These are phyloP conservation scores for Zoysia matrella DNA, from an alignment of 202 grass and related monocot species.

Conservation along the genomic window DNA sequence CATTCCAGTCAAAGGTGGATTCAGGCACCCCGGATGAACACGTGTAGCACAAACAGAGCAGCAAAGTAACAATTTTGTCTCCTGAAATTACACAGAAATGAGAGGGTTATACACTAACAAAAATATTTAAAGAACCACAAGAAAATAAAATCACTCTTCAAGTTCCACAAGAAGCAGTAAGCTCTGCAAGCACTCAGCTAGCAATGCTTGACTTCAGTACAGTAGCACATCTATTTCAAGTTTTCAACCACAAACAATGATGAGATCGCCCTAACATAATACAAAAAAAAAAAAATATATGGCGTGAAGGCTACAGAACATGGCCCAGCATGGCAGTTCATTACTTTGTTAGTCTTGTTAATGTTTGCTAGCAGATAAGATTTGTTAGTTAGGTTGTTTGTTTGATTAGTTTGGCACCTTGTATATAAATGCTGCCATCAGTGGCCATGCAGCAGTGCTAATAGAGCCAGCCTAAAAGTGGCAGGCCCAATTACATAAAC, in stretches of 20 bases:
- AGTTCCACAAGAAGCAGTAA: conserved; percentile 7
- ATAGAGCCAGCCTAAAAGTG: conserved; percentile 6
- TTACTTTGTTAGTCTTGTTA: too few species aligned
- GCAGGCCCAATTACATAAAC: conserved; percentile 10
- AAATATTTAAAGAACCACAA: background rate
- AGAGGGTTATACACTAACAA: conserved; percentile 13
- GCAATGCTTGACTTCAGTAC: conserved; percentile 18
- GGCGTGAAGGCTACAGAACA: too few species aligned
- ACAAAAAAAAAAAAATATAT: background rate
- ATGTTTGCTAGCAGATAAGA: too few species aligned
- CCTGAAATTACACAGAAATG: conserved; percentile 50
- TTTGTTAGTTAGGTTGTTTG: too few species aligned
- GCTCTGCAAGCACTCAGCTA: background rate
- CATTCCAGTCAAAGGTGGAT: conserved; percentile 83
- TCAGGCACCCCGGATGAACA: conserved; percentile 84
- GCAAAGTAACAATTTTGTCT: conserved; percentile 69
- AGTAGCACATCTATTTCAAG: background rate
- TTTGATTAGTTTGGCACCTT: too few species aligned
- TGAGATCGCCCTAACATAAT: background rate
- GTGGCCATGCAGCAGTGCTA: background rate
- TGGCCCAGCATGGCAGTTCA: too few species aligned
- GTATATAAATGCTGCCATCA: background rate
- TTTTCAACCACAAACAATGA: background rate
- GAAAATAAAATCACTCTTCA: background rate
- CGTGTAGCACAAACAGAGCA: conserved; percentile 77